Conservation (phyloP, 768 basidiomycete genomes). For the Boletus patriciae region DNA sequence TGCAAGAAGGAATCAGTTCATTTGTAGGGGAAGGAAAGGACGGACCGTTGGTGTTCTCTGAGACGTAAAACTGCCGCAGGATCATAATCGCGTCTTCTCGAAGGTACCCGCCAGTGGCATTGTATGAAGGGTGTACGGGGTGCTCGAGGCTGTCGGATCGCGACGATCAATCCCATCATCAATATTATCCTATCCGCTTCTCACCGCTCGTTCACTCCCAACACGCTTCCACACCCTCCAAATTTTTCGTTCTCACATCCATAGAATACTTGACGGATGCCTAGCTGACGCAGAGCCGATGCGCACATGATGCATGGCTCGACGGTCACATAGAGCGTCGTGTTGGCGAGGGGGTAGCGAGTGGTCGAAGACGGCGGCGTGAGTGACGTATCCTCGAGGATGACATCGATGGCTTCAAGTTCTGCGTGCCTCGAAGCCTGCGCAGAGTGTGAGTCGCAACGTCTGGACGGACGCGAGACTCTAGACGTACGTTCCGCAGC, state of each 20-base stretch:
- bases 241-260: slow-evolving; percentile 96
- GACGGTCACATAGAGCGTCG: slow-evolving; percentile 94
- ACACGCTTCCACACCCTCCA: slow-evolving; percentile 93
- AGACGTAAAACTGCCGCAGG: slow-evolving; percentile 85
- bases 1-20: not conserved
- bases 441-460: slow-evolving; percentile 2
- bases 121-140: slow-evolving; percentile 72
- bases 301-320: slow-evolving; percentile 99
- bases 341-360: slow-evolving; percentile 67
- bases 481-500: slow-evolving; percentile 71
- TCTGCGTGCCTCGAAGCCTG: slow-evolving; percentile 98
- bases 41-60: slow-evolving; percentile 88
- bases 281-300: slow-evolving; percentile 89
- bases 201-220: slow-evolving; percentile 79
- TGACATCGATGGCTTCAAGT: slow-evolving; percentile 91
- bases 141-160: slow-evolving; percentile 56
- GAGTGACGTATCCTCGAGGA: slow-evolving; percentile 62
- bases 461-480: not conserved
- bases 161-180: not conserved
- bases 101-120: slow-evolving; percentile 71
- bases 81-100: slow-evolving; percentile 87
- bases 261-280: slow-evolving; percentile 86
- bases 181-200: slow-evolving; percentile 20
- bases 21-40: not conserved
- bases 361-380: slow-evolving; percentile 44